Evolutionary conservation across 306 rosid genomes (phyloP).

Genomic region (Arachis stenosperma): DNA sequence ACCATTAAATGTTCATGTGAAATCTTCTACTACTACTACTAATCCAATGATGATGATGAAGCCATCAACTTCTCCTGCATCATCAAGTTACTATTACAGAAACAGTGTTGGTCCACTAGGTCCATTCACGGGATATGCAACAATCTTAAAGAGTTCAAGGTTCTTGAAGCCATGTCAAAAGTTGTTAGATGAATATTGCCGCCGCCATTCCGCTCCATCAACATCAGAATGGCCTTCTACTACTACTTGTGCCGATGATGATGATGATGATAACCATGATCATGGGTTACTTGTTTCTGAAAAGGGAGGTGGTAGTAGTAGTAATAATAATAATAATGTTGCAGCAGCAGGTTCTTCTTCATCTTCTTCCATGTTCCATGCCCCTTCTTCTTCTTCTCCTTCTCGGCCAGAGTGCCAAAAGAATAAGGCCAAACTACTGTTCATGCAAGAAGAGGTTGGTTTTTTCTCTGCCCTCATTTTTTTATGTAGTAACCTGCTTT

Average conservation of each 20-base stretch:
- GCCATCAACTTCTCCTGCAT: no score
- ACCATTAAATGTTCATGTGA: conserved; percentile 28
- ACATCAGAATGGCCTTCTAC: not conserved
- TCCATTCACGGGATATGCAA: conserved; percentile 93
- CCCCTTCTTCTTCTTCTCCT: conserved; percentile 54
- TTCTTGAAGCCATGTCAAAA: conserved; percentile 76
- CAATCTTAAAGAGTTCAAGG: conserved; percentile 76
- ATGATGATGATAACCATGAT: conserved; percentile 22
- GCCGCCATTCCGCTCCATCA: not conserved
- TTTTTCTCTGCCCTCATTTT: conserved; percentile 10
- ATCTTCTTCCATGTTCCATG: conserved; percentile 52
- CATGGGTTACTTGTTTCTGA: conserved; percentile 1
- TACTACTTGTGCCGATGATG: conserved; percentile 40
- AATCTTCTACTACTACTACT: conserved; percentile 23
- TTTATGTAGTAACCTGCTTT: not conserved
- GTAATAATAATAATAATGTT: not conserved
- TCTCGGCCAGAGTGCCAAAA: conserved; percentile 71
- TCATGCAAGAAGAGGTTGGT: conserved; percentile 94
- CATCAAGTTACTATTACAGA: conserved; percentile 16
- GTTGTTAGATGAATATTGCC: conserved; percentile 66
- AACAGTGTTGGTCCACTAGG: conserved; percentile 84
- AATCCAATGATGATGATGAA: no score
- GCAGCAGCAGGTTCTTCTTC: conserved; percentile 53
- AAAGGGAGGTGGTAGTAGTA: conserved; percentile 1
- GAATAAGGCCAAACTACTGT: conserved; percentile 75